A percentile compares a stretch with the other conserved stretches of the same genome.
Evolutionary conservation across 768 basidiomycete genomes (phyloP).

Genomic region (Boletellus emodensis): DNA sequence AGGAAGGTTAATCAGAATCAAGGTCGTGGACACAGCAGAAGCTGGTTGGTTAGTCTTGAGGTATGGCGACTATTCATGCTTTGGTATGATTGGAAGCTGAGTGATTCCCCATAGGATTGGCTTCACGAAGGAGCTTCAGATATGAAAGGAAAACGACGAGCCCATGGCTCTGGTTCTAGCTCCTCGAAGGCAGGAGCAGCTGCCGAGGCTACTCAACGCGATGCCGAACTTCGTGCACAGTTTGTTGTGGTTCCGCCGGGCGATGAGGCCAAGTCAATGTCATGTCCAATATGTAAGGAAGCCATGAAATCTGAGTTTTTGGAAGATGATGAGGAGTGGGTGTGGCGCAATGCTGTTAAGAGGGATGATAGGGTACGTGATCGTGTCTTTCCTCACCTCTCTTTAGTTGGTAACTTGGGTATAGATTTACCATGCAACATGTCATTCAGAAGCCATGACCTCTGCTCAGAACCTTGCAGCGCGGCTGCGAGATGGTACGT

Average conservation of each 20-base stretch:
- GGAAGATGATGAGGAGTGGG: slow-evolving; percentile 98
- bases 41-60: slow-evolving; percentile 83
- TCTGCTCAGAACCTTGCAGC: slow-evolving; percentile 65
- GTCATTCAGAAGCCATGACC: slow-evolving; percentile 75
- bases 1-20: slow-evolving; percentile 72
- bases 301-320: slow-evolving; percentile 83
- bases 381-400: not conserved
- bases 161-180: slow-evolving; percentile 45
- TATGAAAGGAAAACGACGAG: slow-evolving; percentile 67
- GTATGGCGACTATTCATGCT: slow-evolving; percentile 42
- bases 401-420: slow-evolving; percentile 3
- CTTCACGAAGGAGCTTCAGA: slow-evolving; percentile 60
- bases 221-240: slow-evolving; percentile 67
- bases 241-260: slow-evolving; percentile 89
- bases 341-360: slow-evolving; percentile 88
- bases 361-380: slow-evolving; percentile 74
- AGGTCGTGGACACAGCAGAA: slow-evolving; percentile 83
- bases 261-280: slow-evolving; percentile 76
- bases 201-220: slow-evolving; percentile 66
- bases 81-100: slow-evolving; percentile 12
- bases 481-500: slow-evolving; percentile 58
- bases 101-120: slow-evolving; percentile 69
- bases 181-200: slow-evolving; percentile 57
- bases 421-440: slow-evolving; percentile 93
- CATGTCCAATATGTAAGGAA: slow-evolving; percentile 98